Conservation (phyloP, 495 filamentous ascomycete genomes). For the Letharia lupina region DNA sequence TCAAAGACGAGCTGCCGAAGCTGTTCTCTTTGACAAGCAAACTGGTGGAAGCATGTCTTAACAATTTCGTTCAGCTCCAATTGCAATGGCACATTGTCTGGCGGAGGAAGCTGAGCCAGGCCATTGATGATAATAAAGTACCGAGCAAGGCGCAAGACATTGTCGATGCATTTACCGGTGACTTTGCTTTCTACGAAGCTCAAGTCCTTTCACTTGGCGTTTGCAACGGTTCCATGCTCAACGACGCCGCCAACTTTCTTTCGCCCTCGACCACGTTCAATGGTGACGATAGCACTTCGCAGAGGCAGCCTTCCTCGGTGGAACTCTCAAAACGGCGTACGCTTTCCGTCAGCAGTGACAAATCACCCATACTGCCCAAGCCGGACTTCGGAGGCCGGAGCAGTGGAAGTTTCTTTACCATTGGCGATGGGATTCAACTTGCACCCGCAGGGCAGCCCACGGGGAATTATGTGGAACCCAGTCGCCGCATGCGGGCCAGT, state of each 20-base stretch:
- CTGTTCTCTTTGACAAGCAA: slow-evolving; percentile 71
- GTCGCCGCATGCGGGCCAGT: slow-evolving; percentile 25
- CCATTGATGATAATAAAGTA: slow-evolving; percentile 57
- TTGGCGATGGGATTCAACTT: slow-evolving; percentile 16
- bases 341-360: slow-evolving; percentile 54
- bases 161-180: slow-evolving; percentile 59
- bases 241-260: slow-evolving; percentile 44
- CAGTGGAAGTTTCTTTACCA: slow-evolving; percentile 26
- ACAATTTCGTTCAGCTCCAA: slow-evolving; percentile 75
- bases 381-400: slow-evolving; percentile 26
- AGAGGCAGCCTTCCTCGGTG: slow-evolving; percentile 38
- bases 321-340: slow-evolving; percentile 43
- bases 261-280: slow-evolving; percentile 35
- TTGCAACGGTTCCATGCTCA: slow-evolving; percentile 50
- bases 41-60: slow-evolving; percentile 68
- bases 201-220: slow-evolving; percentile 45
- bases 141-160: slow-evolving; percentile 60
- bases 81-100: slow-evolving; percentile 68
- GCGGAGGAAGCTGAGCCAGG: slow-evolving; percentile 66
- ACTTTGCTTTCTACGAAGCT: slow-evolving; percentile 53
- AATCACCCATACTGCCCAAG: slow-evolving; percentile 44
- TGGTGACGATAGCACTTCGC: slow-evolving; percentile 32
- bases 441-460: slow-evolving; percentile 4
- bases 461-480: slow-evolving; percentile 8
- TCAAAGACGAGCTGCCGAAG: slow-evolving; percentile 87